Percentiles rank a stretch among this genome's conserved stretches.
Evolutionary conservation across 2,329 filamentous ascomycete genomes (phyloP).

Genomic region (Pseudogymnoascus sp.): DNA sequence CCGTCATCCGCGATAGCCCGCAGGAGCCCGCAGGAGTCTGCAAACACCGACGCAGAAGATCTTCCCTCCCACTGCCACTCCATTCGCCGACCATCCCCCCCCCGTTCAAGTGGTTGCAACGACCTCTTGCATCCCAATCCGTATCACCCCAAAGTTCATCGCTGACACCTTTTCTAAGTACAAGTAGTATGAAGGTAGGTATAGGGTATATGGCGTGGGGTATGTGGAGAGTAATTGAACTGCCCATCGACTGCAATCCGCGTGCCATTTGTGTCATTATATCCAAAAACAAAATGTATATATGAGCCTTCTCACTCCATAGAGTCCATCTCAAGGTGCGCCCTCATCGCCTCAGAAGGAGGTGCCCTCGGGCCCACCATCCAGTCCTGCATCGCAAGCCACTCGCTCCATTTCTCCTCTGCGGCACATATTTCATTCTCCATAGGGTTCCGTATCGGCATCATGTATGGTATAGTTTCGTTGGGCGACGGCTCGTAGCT

Average conservation of each 20-base stretch:
- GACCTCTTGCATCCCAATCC: background rate
- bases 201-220: background rate
- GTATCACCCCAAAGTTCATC: background rate
- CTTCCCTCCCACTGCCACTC: background rate
- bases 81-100: background rate
- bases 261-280: background rate
- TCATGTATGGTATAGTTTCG: constrained; percentile 80
- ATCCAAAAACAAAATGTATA: background rate
- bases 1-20: background rate
- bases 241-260: background rate
- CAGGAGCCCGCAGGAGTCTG: background rate
- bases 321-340: background rate
- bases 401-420: constrained; percentile 84
- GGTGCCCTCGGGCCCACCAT: constrained; percentile 83
- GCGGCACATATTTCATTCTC: constrained; percentile 75
- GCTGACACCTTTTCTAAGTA: background rate
- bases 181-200: background rate
- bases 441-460: constrained; percentile 66
- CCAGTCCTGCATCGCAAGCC: constrained; percentile 97
- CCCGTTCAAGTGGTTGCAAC: background rate
- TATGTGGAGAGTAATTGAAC: background rate
- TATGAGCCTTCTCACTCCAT: constrained; percentile 3
- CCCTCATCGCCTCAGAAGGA: background rate
- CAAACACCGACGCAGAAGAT: background rate
- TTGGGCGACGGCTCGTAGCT: constrained; percentile 81